phyloP scores from a whole-genome alignment of 2,329 filamentous ascomycete genomes.

The Neurospora sp. region DNA sequence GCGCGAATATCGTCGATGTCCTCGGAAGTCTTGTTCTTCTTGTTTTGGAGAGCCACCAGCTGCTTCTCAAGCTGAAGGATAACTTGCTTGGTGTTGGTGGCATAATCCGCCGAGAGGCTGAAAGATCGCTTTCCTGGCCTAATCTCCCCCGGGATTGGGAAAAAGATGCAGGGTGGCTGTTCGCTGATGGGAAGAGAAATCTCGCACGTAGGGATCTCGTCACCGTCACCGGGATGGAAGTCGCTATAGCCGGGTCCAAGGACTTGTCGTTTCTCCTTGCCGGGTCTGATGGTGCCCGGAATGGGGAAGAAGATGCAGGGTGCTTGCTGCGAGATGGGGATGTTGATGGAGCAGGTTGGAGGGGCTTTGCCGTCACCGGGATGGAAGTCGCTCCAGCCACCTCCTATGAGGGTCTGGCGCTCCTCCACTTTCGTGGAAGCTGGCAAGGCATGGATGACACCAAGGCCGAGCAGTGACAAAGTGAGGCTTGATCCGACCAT shows the following conservation, averaged over 20 bases:
- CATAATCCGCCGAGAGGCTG: slow-evolving; percentile 6
- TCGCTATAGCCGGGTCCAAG: neutral
- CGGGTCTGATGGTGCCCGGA: slow-evolving; percentile 4
- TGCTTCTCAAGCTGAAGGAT: slow-evolving; percentile 10
- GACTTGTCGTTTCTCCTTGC: slow-evolving; percentile 2
- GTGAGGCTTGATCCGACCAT: slow-evolving; percentile 19
- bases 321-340: slow-evolving; percentile 7
- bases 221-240: slow-evolving; percentile 10
- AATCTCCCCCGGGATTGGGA: slow-evolving; percentile 13
- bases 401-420: slow-evolving; percentile 12
- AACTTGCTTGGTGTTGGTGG: slow-evolving; percentile 10
- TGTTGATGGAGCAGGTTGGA: slow-evolving; percentile 6
- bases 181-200: slow-evolving; percentile 7
- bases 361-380: slow-evolving; percentile 7
- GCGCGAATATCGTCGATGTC: slow-evolving; percentile 9
- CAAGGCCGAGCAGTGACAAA: slow-evolving; percentile 17
- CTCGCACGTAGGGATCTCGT: slow-evolving; percentile 7
- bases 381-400: slow-evolving; percentile 8
- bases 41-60: slow-evolving; percentile 12
- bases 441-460: slow-evolving; percentile 19
- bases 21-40: slow-evolving; percentile 10
- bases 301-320: slow-evolving; percentile 13
- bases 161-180: slow-evolving; percentile 11
- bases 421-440: slow-evolving; percentile 10
- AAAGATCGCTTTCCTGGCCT: slow-evolving; percentile 10